A percentile compares a stretch with the other conserved stretches of the same genome.
Evolutionary conservation across 139 green algal species (phyloP).

Genomic region (Coelastrella sp.): DNA sequence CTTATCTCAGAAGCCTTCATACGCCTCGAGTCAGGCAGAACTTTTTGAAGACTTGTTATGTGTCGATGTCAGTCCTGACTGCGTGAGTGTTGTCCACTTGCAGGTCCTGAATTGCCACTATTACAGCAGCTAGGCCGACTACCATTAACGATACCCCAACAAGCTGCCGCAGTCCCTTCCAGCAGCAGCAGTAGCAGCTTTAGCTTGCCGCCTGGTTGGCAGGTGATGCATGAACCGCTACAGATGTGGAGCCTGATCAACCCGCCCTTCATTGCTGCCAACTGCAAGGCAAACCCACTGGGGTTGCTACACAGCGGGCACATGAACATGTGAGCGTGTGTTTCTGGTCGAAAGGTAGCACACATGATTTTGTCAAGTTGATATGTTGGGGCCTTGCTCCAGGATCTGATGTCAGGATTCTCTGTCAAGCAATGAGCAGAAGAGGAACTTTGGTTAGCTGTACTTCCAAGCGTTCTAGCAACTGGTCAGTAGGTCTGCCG

Average conservation of each 20-base stretch:
- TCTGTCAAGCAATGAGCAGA: too few species aligned
- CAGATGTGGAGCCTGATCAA: slow-evolving; percentile 38
- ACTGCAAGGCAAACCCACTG: slow-evolving; percentile 26
- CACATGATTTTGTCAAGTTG: too few species aligned
- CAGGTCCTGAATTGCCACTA: slow-evolving; percentile 11
- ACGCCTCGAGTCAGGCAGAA: too few species aligned
- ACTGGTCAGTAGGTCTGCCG: too few species aligned
- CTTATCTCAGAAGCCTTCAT: too few species aligned
- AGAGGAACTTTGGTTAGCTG: too few species aligned
- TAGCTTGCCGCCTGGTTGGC: slow-evolving; percentile 14
- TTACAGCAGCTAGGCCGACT: neutral
- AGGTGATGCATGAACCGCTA: slow-evolving; percentile 20
- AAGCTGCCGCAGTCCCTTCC: neutral
- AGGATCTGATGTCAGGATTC: too few species aligned
- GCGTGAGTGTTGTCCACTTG: neutral
- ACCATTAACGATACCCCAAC: neutral
- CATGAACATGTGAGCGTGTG: slow-evolving; percentile 36
- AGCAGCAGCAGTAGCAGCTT: neutral
- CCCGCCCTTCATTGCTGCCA: slow-evolving; percentile 25
- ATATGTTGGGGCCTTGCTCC: too few species aligned
- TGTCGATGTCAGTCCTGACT: too few species aligned
- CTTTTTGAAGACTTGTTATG: too few species aligned
- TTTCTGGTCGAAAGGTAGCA: neutral
- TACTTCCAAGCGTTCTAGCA: too few species aligned
- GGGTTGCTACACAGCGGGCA: slow-evolving; percentile 26